Evolutionary conservation across 2,329 filamentous ascomycete genomes (phyloP).

Genomic region (Fusarium sp.): DNA sequence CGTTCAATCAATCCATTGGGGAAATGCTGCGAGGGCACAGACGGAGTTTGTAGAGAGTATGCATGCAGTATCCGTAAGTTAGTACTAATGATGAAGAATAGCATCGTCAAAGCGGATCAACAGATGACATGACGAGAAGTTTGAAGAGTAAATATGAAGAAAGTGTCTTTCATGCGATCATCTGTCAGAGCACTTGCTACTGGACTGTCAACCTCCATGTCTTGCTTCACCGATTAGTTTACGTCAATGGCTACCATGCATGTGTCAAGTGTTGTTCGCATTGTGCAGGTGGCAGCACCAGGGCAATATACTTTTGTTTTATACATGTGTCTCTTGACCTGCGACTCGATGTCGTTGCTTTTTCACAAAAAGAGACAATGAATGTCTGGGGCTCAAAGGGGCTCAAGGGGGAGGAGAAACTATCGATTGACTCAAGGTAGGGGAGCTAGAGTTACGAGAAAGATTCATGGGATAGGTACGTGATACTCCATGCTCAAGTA

Average conservation of each 20-base stretch:
- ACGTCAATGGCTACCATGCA: slow-evolving; percentile 30
- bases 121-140: not conserved
- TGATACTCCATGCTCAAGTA: slow-evolving; percentile 18
- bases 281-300: slow-evolving; percentile 31
- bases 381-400: not conserved
- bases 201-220: not conserved
- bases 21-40: slow-evolving; percentile 35
- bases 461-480: not conserved
- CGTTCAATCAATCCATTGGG: slow-evolving; percentile 21
- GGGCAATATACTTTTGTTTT: slow-evolving; percentile 25
- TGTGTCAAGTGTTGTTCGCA: slow-evolving; percentile 1
- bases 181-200: not conserved
- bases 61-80: not conserved
- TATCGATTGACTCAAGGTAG: slow-evolving; percentile 19
- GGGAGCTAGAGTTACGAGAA: slow-evolving; percentile 9
- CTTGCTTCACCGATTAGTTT: slow-evolving; percentile 26
- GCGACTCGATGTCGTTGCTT: slow-evolving; percentile 16
- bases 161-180: not conserved
- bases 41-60: slow-evolving; percentile 2
- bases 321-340: slow-evolving; percentile 18
- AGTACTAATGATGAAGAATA: not conserved
- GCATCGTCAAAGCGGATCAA: slow-evolving; percentile 12
- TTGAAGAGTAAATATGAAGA: slow-evolving; percentile 1
- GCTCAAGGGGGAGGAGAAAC: slow-evolving; percentile 10
- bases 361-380: slow-evolving; percentile 12